Percentiles rank a stretch among this genome's conserved stretches.
Conservation (phyloP, 2,329 filamentous ascomycete genomes). For the Monilinia polystroma region DNA sequence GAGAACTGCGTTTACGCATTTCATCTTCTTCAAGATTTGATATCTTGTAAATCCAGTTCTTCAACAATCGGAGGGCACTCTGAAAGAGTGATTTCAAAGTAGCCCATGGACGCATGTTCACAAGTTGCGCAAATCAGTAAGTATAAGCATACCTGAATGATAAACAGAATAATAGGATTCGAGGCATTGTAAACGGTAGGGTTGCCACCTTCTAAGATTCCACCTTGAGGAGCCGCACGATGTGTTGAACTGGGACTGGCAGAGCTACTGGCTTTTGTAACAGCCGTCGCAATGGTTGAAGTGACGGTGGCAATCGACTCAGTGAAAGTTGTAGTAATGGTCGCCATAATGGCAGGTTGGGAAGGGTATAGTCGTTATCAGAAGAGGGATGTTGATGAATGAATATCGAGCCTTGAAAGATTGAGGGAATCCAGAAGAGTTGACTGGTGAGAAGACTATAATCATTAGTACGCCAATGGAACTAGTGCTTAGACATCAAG, state of each 20-base stretch:
- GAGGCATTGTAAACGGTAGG: constrained; percentile 60
- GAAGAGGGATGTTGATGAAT: not conserved
- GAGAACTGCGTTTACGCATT: not conserved
- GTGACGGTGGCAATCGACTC: constrained; percentile 12
- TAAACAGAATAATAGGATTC: constrained; percentile 67
- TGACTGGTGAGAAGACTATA: not conserved
- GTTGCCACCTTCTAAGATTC: constrained; percentile 62
- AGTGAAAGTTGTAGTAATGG: constrained; percentile 3
- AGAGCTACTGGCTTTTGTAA: constrained; percentile 25
- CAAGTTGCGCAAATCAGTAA: not conserved
- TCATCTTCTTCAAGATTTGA: not conserved
- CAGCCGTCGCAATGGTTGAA: constrained; percentile 7
- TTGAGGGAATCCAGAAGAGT: not conserved
- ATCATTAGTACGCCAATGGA: not conserved
- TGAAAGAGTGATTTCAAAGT: not conserved
- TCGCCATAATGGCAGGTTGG: constrained; percentile 7
- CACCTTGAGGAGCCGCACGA: constrained; percentile 51
- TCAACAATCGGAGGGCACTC: not conserved
- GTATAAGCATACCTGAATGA: constrained; percentile 57
- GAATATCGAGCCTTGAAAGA: not conserved
- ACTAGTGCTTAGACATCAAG: constrained; percentile 1
- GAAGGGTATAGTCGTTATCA: not conserved
- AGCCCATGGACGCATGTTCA: not conserved
- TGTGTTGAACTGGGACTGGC: constrained; percentile 26
- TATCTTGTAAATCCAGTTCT: not conserved